Conservation (phyloP, 768 basidiomycete species). For the Tulasnella sp. region DNA sequence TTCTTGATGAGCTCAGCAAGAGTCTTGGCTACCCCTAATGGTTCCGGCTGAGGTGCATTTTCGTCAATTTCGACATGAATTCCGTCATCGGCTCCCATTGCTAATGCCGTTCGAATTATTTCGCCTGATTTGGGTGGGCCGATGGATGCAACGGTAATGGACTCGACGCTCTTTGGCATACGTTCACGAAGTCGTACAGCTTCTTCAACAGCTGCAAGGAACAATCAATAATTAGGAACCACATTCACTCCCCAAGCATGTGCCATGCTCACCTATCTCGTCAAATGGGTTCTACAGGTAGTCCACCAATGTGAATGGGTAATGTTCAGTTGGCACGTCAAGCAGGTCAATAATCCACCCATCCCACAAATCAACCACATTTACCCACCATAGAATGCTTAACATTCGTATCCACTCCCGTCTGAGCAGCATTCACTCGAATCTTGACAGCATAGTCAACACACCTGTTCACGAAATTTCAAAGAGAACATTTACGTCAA, state of each 20-base stretch:
- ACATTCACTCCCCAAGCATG: not conserved
- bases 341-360: not conserved
- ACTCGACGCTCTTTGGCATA: constrained; percentile 60
- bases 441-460: constrained; percentile 99
- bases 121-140: constrained; percentile 84
- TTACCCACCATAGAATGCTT: constrained; percentile 92
- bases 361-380: not conserved
- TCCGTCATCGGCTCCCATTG: constrained; percentile 92
- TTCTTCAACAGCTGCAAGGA: constrained; percentile 75
- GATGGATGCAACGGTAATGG: constrained; percentile 87
- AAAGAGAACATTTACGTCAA: too few relatives aligned
- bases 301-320: not conserved
- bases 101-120: constrained; percentile 87
- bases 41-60: constrained; percentile 58
- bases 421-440: constrained; percentile 88
- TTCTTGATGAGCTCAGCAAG: constrained; percentile 63
- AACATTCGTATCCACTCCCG: constrained; percentile 90
- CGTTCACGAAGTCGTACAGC: constrained; percentile 87
- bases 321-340: not conserved
- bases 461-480: too few relatives aligned
- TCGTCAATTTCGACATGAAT: constrained; percentile 84
- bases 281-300: constrained; percentile 82
- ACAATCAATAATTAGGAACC: not conserved
- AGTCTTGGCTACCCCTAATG: constrained; percentile 79
- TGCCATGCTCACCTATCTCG: constrained; percentile 68